A percentile compares a stretch with the other conserved stretches of the same genome.
Evolutionary conservation across 345 rosid species (phyloP).

Genomic region (Raphanus raphanistrum): DNA sequence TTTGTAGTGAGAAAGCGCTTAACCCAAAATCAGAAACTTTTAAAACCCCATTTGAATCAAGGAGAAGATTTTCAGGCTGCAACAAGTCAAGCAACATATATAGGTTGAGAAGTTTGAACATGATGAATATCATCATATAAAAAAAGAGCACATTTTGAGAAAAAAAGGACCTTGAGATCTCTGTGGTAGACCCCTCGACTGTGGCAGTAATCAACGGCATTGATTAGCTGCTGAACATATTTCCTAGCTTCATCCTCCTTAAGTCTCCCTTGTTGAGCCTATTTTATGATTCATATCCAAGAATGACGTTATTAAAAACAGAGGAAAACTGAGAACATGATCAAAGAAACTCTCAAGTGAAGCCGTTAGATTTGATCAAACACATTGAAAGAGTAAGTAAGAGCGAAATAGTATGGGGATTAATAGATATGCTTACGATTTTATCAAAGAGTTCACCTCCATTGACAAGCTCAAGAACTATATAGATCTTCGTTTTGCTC

Average conservation of each 20-base stretch:
- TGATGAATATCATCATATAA: background rate
- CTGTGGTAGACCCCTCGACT: constrained; percentile 65
- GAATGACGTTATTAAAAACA: background rate
- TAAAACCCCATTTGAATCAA: constrained; percentile 65
- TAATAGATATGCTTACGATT: constrained; percentile 66
- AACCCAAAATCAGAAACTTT: constrained; percentile 94
- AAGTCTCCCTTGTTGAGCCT: constrained; percentile 65
- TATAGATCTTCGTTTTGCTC: constrained; percentile 85
- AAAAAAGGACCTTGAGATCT: constrained; percentile 44
- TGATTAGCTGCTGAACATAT: constrained; percentile 58
- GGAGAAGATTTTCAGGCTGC: constrained; percentile 97
- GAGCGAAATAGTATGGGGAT: background rate
- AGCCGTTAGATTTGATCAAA: background rate
- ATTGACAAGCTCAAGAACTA: constrained; percentile 79
- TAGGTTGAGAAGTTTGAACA: constrained; percentile 1
- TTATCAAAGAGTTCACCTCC: constrained; percentile 96
- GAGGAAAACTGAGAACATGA: background rate
- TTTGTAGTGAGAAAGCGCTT: constrained; percentile 83
- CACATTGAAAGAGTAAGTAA: background rate
- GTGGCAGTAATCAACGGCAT: constrained; percentile 68
- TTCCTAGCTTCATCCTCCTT: constrained; percentile 63
- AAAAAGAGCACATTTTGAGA: background rate
- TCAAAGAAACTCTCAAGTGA: background rate
- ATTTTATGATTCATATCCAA: constrained; percentile 14
- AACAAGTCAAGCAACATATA: constrained; percentile 1